Percentiles rank a stretch among this genome's conserved stretches.
Evolutionary conservation across 2,329 filamentous ascomycete genomes (phyloP).

Genomic region (Dactylellina sp.): DNA sequence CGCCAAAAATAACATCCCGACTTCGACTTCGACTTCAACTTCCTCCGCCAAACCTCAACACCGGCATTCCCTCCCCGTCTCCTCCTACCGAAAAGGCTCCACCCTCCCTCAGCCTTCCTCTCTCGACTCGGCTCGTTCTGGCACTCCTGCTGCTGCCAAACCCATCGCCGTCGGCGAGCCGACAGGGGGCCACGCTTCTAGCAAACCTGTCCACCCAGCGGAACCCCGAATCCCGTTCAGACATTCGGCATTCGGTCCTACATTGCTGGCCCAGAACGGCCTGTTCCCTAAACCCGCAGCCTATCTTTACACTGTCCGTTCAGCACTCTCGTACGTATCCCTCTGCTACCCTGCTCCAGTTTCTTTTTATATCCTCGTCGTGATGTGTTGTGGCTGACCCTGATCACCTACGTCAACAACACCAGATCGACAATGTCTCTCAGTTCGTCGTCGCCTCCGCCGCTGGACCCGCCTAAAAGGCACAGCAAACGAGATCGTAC

Average conservation of each 20-base stretch:
- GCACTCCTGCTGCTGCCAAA: slow-evolving; percentile 11
- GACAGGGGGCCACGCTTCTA: slow-evolving; percentile 53
- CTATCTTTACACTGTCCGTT: slow-evolving; percentile 50
- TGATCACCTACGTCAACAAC: slow-evolving; percentile 26
- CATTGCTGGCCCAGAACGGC: slow-evolving; percentile 39
- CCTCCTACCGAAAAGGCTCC: slow-evolving; percentile 34
- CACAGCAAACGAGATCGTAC: slow-evolving; percentile 45
- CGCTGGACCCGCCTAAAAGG: slow-evolving; percentile 37
- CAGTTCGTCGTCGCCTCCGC: slow-evolving; percentile 46
- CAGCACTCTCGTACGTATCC: slow-evolving; percentile 48
- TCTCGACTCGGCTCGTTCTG: slow-evolving; percentile 16
- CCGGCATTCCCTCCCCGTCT: slow-evolving; percentile 27
- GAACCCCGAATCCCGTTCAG: slow-evolving; percentile 46
- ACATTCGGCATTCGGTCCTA: slow-evolving; percentile 50
- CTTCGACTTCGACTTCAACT: slow-evolving; percentile 13
- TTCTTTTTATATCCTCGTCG: neutral
- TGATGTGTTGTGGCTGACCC: slow-evolving; percentile 47
- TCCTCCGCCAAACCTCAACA: slow-evolving; percentile 16
- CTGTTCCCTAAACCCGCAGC: slow-evolving; percentile 56
- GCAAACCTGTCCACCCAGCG: slow-evolving; percentile 48
- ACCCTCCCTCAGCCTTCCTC: slow-evolving; percentile 24
- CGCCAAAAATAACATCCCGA: slow-evolving; percentile 1
- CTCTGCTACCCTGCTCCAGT: neutral
- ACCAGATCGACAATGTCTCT: slow-evolving; percentile 51
- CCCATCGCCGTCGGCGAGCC: slow-evolving; percentile 41